Evolutionary conservation across 768 basidiomycete genomes (phyloP), one percentile per base, ranked within the genome.

Genomic region (Amanita thiersii): DNA sequence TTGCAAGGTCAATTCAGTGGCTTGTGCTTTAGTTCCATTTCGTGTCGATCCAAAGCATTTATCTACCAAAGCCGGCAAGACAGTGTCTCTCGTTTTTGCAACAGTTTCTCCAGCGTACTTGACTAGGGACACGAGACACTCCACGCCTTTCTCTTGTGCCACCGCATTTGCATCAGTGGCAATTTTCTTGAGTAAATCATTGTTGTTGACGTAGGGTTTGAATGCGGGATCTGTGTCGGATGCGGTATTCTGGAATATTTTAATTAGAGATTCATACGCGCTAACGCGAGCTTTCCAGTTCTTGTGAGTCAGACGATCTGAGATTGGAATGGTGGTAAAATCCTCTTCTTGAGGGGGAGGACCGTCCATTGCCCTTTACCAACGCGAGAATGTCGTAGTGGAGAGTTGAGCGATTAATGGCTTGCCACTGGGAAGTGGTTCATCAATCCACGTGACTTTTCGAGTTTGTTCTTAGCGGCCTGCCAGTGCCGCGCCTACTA

Each of bases 201-300:
- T 64, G 51, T 83, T 83, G 61, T 75, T 79, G 46, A 86, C 56
- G 61, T 91, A 98, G 9, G 89, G 87, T 52, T 79, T 81, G 70
- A 99, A 98, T 19, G 86, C 86, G 36, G 91, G 89, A 70, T 97
- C 94, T 50, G 79, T 77, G 58, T 98, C 94, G 36, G 90, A 91
- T 52, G 84, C 84, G 37, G 92, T 91, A 32, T 78, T 83, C 55
- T 81, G 79, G 60, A 96, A 96, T 44, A 76, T 81, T 63, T 86
- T 83, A 66, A 84, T 77, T 49, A 98, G 77, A 15, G 83, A 64
- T 56, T 89, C 86, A 61, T 98, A 99, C 47, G 78, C 96, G 59
- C 79, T 90, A 54, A 94, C 78, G 51, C 96, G 82, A 44, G 96
- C 96, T 64, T 98, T 98, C 96, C 96, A 99, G 59, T 94, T 94